Percentiles rank a stretch among this genome's conserved stretches.
Evolutionary conservation across 805 yeast species (phyloP).

Genomic region (Candida loeiensis): DNA sequence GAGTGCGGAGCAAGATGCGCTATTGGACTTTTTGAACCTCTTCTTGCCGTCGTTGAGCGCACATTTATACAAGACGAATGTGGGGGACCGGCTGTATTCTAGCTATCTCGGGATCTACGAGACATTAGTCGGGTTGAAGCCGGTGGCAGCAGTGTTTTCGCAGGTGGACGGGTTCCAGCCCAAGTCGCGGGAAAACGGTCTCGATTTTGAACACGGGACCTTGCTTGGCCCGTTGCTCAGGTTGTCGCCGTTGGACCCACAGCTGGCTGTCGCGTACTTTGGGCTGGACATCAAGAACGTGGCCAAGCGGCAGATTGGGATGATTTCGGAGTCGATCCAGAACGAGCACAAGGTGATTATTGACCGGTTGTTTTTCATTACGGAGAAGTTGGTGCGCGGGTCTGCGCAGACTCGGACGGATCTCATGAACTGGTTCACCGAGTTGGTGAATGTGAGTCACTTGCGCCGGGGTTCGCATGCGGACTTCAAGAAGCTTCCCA

Average conservation of each 20-base stretch:
- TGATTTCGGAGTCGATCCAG: conserved; percentile 58
- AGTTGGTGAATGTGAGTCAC: conserved; percentile 76
- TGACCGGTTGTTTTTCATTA: conserved; percentile 63
- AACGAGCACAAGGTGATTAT: conserved; percentile 57
- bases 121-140: conserved; percentile 54
- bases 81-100: conserved; percentile 51
- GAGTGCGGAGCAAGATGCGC: conserved; percentile 63
- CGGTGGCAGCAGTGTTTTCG: conserved; percentile 59
- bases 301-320: conserved; percentile 38
- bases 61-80: conserved; percentile 36
- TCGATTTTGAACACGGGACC: conserved; percentile 57
- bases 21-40: conserved; percentile 55
- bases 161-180: conserved; percentile 53
- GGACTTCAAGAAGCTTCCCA: conserved; percentile 58
- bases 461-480: conserved; percentile 85
- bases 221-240: conserved; percentile 74
- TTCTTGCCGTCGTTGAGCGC: conserved; percentile 45
- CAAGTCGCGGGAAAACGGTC: conserved; percentile 36
- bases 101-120: conserved; percentile 55
- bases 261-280: conserved; percentile 48
- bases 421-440: conserved; percentile 66
- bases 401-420: conserved; percentile 60
- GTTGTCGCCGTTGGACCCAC: conserved; percentile 65
- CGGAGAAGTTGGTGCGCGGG: conserved; percentile 74
- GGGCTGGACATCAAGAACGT: conserved; percentile 19